Evolutionary conservation across 2,329 filamentous ascomycete species (phyloP), one percentile per base, ranked within the genome.

Genomic region (Neurospora sp.): DNA sequence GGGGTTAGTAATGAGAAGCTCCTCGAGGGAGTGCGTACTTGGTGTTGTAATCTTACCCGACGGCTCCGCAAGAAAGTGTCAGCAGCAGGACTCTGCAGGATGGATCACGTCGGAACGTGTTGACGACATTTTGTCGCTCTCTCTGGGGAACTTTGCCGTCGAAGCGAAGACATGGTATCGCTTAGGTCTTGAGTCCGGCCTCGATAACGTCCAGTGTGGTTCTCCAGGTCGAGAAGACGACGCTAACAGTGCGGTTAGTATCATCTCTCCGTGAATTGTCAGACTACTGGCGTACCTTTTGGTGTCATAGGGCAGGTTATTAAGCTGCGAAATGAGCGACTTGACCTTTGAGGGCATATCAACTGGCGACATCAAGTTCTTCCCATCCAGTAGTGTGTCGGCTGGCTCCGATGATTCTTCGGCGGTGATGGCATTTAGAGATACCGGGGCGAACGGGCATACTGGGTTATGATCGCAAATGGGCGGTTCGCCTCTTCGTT

Each of bases 171-270:
- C 73, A 77, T 1, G 40, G 57, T 4, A 87, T 80, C 0, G 67
- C 69, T 0, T 77, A 74, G 17, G 80, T 70, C 0, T 77, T 71
- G 0, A 87, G 75, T 0, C 80, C 82, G 0, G 70, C 72, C 67
- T 83, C 77, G 0, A 86, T 76, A 1, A 85, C 69, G 57, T 86
- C 80, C 1, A 87, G 81, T 0, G 81, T 85, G 11, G 81, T 73
- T 17, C 82, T 80, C 85, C 85, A 87, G 0, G 77, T 82, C 0
- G 84, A 86, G 69, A 87, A 87, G 0, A 87, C 80, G 17, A 86
- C 78, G 67, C 84, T 86, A 28, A 1, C 1, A 11, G n/a, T 19
- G 41, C 0, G 10, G n/a, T 46, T 46, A 46, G 8, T 23, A 5
- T 2, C 41, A 19, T 46, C 6, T 6, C 6, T 10, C 0, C 1